Evolutionary conservation across 2,329 filamentous ascomycete species (phyloP).

Genomic region (Fusarium euwallaceae): DNA sequence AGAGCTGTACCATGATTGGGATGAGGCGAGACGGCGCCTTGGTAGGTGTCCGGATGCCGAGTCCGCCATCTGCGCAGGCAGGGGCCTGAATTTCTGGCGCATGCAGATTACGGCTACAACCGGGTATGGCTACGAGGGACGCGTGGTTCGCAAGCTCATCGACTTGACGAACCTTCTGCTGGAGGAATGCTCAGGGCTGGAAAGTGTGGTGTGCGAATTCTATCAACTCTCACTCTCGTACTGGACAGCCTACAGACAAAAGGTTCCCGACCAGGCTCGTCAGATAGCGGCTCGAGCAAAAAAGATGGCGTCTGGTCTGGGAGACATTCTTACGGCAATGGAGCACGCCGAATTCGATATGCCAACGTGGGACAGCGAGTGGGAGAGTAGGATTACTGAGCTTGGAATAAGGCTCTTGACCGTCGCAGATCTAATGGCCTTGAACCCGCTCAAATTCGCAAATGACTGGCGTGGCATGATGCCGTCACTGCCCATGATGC

Average conservation of each 20-base stretch:
- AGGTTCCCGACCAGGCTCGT: neutral
- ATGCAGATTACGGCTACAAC: neutral
- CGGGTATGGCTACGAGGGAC: constrained; percentile 9
- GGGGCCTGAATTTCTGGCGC: constrained; percentile 11
- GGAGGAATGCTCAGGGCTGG: constrained; percentile 34
- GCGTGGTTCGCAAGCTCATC: constrained; percentile 35
- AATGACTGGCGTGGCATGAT: constrained; percentile 40
- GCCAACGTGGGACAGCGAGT: constrained; percentile 20
- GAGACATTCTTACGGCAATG: neutral
- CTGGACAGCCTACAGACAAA: constrained; percentile 30
- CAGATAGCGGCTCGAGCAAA: constrained; percentile 14
- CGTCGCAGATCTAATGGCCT: constrained; percentile 23
- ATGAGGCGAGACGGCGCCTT: neutral
- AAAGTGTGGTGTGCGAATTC: constrained; percentile 42
- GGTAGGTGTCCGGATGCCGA: constrained; percentile 13
- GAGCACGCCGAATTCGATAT: neutral
- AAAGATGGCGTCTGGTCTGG: neutral
- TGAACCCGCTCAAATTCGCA: constrained; percentile 9
- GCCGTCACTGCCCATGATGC: constrained; percentile 41
- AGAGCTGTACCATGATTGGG: constrained; percentile 5
- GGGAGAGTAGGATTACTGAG: constrained; percentile 26
- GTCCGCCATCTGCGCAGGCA: neutral
- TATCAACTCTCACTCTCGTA: constrained; percentile 29
- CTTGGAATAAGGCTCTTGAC: constrained; percentile 20
- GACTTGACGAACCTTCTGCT: constrained; percentile 25